phyloP scores from a whole-genome alignment of 164 flowering plant species.

The Pachysandra terminalis region DNA sequence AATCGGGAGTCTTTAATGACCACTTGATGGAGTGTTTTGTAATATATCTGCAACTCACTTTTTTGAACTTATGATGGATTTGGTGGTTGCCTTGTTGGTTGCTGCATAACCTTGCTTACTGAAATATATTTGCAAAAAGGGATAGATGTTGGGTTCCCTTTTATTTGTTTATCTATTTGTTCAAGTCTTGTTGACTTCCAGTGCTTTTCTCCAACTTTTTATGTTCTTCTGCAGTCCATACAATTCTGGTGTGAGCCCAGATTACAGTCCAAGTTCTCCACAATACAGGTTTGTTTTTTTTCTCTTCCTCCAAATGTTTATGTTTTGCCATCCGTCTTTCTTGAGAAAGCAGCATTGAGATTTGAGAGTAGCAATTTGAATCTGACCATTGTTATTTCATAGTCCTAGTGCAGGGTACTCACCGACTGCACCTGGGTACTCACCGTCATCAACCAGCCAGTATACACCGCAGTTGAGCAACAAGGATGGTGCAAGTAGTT shows the following conservation, averaged over 20 bases:
- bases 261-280: conserved; percentile 92
- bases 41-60: too few relatives aligned
- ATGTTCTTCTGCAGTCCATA: conserved; percentile 53
- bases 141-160: too few relatives aligned
- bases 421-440: conserved; percentile 95
- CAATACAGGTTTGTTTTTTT: conserved; percentile 60
- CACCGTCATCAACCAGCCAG: conserved; percentile 92
- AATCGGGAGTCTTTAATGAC: too few relatives aligned
- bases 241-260: conserved; percentile 67
- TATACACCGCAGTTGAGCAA: conserved; percentile 65
- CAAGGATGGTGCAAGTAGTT: conserved; percentile 41
- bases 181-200: too few relatives aligned
- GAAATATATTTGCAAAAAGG: too few relatives aligned
- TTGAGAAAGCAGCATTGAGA: too few relatives aligned
- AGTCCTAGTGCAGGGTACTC: conserved; percentile 98
- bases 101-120: too few relatives aligned
- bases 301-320: background rate
- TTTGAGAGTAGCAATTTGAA: too few relatives aligned
- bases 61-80: too few relatives aligned
- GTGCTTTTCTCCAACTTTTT: background rate
- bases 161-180: too few relatives aligned
- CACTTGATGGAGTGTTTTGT: too few relatives aligned
- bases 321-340: conserved; percentile 47
- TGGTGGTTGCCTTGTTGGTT: too few relatives aligned
- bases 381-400: conserved; percentile 11